These are phyloP conservation scores for Candida stauntonica DNA, from an alignment of 805 yeast species.

Conservation along the genomic window DNA sequence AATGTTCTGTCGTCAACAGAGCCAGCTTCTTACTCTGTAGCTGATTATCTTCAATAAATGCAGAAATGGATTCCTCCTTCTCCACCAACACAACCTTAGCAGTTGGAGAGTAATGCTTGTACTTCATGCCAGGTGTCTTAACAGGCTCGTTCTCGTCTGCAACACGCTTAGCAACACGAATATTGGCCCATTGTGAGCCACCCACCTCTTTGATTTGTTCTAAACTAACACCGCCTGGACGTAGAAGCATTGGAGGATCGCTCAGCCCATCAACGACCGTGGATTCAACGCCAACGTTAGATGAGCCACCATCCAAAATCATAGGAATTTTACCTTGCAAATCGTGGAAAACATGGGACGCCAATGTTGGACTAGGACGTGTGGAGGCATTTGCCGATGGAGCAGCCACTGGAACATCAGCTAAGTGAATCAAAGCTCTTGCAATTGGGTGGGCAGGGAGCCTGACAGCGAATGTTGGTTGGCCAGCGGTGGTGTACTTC, in stretches of 20 bases:
- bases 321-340: slow-evolving; percentile 74
- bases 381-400: slow-evolving; percentile 98
- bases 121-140: slow-evolving; percentile 97
- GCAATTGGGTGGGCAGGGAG: slow-evolving; percentile 87
- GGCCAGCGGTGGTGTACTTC: slow-evolving; percentile 75
- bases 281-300: slow-evolving; percentile 86
- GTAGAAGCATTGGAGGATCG: slow-evolving; percentile 76
- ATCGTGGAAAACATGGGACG: slow-evolving; percentile 81
- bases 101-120: slow-evolving; percentile 88
- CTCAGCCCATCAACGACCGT: slow-evolving; percentile 91
- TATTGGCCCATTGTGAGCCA: slow-evolving; percentile 62
- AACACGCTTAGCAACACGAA: slow-evolving; percentile 58
- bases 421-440: slow-evolving; percentile 76
- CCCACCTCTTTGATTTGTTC: slow-evolving; percentile 68
- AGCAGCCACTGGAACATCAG: slow-evolving; percentile 91
- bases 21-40: slow-evolving; percentile 41
- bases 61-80: slow-evolving; percentile 27
- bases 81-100: slow-evolving; percentile 74
- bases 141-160: slow-evolving; percentile 67
- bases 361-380: slow-evolving; percentile 87
- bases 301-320: slow-evolving; percentile 87
- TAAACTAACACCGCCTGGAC: slow-evolving; percentile 91
- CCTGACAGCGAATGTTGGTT: slow-evolving; percentile 87
- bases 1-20: slow-evolving; percentile 38
- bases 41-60: slow-evolving; percentile 29